Conservation (phyloP, 139 green algal genomes). For the Chlamydomonas schloesseri region DNA sequence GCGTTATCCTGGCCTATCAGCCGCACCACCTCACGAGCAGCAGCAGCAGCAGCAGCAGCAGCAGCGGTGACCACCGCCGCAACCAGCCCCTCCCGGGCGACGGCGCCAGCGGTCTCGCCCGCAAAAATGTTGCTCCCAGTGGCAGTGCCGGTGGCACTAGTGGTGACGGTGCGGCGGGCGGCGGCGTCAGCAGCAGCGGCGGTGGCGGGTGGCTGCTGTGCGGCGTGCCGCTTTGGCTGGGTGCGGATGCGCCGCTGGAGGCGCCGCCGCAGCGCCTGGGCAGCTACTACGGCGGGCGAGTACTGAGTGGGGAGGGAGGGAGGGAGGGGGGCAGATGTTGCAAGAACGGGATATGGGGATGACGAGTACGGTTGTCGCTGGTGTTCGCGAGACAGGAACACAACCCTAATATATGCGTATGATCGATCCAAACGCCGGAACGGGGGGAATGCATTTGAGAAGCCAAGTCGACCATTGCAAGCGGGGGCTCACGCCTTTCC, state of each 20-base stretch:
- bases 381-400: too few species aligned
- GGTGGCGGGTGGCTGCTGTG: background rate
- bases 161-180: too few species aligned
- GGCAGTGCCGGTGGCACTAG: background rate
- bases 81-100: background rate
- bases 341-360: too few species aligned
- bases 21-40: too few species aligned
- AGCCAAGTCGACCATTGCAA: too few species aligned
- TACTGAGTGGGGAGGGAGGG: too few species aligned
- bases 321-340: too few species aligned
- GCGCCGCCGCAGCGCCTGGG: background rate
- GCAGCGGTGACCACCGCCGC: background rate
- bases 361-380: too few species aligned
- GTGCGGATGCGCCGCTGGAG: constrained; percentile 1
- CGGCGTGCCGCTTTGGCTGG: background rate
- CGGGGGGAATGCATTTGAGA: too few species aligned
- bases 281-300: background rate
- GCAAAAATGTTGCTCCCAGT: background rate
- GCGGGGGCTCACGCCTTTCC: too few species aligned
- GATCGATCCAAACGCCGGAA: too few species aligned
- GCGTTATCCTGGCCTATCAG: background rate
- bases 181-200: background rate
- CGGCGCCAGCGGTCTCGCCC: background rate
- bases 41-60: background rate
- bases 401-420: too few species aligned